Percentiles rank a stretch among this genome's conserved stretches.
These are phyloP conservation scores for Paraconiothyrium brasiliense DNA, from an alignment of 2,329 filamentous ascomycete species.

Conservation along the genomic window DNA sequence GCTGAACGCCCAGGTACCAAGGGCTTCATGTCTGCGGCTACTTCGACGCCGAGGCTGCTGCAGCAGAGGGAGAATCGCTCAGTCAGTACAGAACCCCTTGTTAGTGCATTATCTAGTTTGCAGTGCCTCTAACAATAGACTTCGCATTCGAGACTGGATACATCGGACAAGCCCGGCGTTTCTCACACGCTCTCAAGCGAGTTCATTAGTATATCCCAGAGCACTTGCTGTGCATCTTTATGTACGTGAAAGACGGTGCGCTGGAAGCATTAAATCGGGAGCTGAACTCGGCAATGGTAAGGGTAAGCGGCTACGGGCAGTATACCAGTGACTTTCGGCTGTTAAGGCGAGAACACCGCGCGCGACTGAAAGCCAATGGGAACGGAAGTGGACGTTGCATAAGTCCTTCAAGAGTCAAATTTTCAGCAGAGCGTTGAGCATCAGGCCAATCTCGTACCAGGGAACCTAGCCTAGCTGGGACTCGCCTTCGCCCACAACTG, in stretches of 20 bases:
- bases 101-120: conserved; percentile 6
- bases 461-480: no score
- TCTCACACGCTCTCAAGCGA: neutral
- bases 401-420: no score
- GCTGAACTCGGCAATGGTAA: no score
- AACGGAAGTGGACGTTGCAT: no score
- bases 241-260: neutral
- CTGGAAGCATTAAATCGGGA: neutral
- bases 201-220: neutral
- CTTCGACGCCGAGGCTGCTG: conserved; percentile 2
- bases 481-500: no score
- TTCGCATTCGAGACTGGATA: neutral
- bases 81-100: conserved; percentile 1
- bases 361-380: no score
- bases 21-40: neutral
- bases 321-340: no score
- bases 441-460: no score
- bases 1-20: conserved; percentile 5
- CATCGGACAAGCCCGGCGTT: neutral
- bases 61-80: neutral
- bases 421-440: no score
- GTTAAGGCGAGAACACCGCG: no score
- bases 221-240: neutral
- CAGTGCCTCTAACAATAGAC: neutral
- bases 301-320: no score